Conservation (phyloP, 108 stramenopile genomes). For the Conticribra weissflogii region DNA sequence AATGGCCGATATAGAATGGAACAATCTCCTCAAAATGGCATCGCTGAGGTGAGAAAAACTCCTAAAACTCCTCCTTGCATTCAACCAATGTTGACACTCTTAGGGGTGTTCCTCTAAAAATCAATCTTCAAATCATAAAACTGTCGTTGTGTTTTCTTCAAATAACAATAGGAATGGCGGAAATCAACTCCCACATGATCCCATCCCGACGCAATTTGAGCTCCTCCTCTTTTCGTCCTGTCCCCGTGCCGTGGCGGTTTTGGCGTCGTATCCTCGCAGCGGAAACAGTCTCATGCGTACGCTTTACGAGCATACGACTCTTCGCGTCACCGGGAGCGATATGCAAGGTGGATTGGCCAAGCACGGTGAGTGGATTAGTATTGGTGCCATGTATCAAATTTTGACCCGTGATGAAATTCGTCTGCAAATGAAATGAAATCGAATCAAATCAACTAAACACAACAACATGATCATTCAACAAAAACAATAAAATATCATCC, state of each 20-base stretch:
- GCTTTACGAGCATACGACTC: constrained; percentile 72
- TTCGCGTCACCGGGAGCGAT: constrained; percentile 91
- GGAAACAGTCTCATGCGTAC: constrained; percentile 82
- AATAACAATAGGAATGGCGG: constrained; percentile 25
- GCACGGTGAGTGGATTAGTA: constrained; percentile 57
- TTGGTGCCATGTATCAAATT: too few relatives aligned
- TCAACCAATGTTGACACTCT: too few relatives aligned
- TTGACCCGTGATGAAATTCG: neutral
- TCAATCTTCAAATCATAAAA: too few relatives aligned
- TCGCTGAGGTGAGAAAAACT: constrained; percentile 1
- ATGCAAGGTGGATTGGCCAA: constrained; percentile 80
- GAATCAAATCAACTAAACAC: too few relatives aligned
- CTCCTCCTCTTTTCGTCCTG: constrained; percentile 67
- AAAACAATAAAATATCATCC: neutral
- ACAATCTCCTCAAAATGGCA: constrained; percentile 41
- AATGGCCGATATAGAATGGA: constrained; percentile 66
- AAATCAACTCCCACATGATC: constrained; percentile 22
- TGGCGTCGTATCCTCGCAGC: constrained; percentile 84
- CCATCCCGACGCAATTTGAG: constrained; percentile 54
- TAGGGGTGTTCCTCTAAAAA: too few relatives aligned
- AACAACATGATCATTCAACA: neutral
- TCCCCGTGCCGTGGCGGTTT: constrained; percentile 61
- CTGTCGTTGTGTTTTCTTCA: too few relatives aligned
- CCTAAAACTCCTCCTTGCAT: neutral
- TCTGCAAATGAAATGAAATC: too few relatives aligned